Evolutionary conservation across 2,329 filamentous ascomycete species (phyloP).

Genomic region (Paraconiothyrium sp.): DNA sequence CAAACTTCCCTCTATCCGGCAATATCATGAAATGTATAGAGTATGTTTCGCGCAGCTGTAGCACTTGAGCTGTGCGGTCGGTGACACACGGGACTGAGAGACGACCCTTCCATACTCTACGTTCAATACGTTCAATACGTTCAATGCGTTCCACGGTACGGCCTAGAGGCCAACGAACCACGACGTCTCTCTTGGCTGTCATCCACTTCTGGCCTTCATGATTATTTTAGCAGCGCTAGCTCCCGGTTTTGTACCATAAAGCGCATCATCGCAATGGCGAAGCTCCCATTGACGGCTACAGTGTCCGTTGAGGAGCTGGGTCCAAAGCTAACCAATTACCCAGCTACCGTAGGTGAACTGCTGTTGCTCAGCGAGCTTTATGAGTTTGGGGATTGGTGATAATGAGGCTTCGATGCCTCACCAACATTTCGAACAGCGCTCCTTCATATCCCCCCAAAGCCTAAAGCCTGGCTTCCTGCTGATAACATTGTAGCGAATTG

Average conservation of each 20-base stretch:
- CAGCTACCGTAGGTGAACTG: not conserved
- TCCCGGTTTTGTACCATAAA: not conserved
- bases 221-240: not conserved
- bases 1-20: not conserved
- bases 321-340: not conserved
- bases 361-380: not conserved
- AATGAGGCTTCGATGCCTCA: not conserved
- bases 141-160: not conserved
- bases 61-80: not conserved
- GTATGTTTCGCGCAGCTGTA: not conserved
- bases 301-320: slow-evolving; percentile 1
- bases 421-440: not conserved
- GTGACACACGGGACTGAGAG: not conserved
- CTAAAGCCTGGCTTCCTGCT: not conserved
- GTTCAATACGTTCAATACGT: not conserved
- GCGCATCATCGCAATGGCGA: not conserved
- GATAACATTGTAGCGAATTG: not conserved
- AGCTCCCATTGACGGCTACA: not conserved
- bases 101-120: not conserved
- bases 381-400: not conserved
- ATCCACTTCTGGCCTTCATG: not conserved
- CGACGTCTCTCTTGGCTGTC: not conserved
- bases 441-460: not conserved
- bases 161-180: not conserved
- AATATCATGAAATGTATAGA: not conserved